These are phyloP conservation scores for Leishmania mexicana DNA, from an alignment of 208 protist genomes.

Conservation along the genomic window DNA sequence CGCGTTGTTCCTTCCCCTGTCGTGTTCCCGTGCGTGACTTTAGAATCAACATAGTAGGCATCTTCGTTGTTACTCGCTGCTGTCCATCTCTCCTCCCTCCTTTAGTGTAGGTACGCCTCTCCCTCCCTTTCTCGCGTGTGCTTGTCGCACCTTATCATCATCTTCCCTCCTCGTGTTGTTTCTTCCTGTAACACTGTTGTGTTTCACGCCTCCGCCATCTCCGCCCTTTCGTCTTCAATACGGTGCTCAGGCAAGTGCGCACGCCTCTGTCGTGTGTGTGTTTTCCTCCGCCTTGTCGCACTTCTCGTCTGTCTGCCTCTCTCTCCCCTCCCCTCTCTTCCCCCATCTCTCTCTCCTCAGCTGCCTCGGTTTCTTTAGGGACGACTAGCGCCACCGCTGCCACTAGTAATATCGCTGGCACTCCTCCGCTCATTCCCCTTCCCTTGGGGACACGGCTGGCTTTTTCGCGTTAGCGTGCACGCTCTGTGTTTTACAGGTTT, in stretches of 20 bases:
- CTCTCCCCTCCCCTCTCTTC: neutral
- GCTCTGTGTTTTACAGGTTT: neutral
- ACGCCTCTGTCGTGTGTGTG: neutral
- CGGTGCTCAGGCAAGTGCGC: neutral
- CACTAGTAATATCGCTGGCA: neutral
- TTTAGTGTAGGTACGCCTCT: neutral
- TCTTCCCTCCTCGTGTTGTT: neutral
- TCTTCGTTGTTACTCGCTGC: neutral
- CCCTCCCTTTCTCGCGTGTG: neutral
- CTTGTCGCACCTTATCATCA: neutral
- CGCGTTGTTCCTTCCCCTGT: neutral
- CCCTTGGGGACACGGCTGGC: neutral
- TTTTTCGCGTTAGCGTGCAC: neutral
- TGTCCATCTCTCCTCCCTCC: neutral
- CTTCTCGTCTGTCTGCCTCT: neutral
- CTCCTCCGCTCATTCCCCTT: neutral
- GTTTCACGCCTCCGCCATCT: neutral
- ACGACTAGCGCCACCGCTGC: neutral
- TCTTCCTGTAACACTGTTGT: neutral
- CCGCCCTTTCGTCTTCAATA: neutral
- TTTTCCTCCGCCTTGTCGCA: neutral
- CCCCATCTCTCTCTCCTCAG: neutral
- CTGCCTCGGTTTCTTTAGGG: neutral
- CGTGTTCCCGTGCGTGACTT: neutral
- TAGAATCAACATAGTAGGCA: conserved; percentile 3